Conservation (phyloP, 2,329 filamentous ascomycete genomes). For the Alternaria tenuissima region DNA sequence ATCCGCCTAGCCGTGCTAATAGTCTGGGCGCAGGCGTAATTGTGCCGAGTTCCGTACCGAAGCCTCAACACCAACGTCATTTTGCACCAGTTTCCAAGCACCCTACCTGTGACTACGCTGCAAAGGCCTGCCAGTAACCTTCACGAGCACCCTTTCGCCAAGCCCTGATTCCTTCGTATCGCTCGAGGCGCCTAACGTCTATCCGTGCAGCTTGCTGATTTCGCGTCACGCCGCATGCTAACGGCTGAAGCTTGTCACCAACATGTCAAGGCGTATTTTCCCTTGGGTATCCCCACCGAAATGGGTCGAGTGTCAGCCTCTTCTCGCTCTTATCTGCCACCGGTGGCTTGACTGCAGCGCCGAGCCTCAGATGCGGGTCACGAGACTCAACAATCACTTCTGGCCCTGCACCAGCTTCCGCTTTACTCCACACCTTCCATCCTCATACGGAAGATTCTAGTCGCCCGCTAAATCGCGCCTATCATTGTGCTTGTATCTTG, state of each 20-base stretch:
- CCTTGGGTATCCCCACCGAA: constrained; percentile 13
- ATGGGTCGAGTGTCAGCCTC: constrained; percentile 26
- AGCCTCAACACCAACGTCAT: constrained; percentile 27
- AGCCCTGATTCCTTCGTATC: constrained; percentile 21
- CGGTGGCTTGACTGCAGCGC: constrained; percentile 22
- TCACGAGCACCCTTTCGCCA: constrained; percentile 20
- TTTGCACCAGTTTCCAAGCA: constrained; percentile 18
- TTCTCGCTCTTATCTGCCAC: constrained; percentile 29
- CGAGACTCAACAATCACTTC: constrained; percentile 30
- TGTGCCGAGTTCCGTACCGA: constrained; percentile 25
- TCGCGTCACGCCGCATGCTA: constrained; percentile 23
- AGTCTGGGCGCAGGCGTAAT: constrained; percentile 18
- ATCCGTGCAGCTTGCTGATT: constrained; percentile 14
- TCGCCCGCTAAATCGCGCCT: neutral
- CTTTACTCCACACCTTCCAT: constrained; percentile 8
- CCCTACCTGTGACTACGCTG: constrained; percentile 2
- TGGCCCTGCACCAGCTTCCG: neutral
- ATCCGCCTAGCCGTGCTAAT: constrained; percentile 29
- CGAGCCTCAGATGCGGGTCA: constrained; percentile 29
- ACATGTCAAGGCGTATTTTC: constrained; percentile 24
- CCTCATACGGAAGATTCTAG: constrained; percentile 14
- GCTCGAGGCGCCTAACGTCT: constrained; percentile 1
- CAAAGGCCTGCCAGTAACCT: constrained; percentile 19
- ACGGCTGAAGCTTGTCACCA: constrained; percentile 37
- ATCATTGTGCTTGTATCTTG: neutral